These are phyloP conservation scores for Brassica incana DNA, from an alignment of 345 rosid species.

Conservation along the genomic window DNA sequence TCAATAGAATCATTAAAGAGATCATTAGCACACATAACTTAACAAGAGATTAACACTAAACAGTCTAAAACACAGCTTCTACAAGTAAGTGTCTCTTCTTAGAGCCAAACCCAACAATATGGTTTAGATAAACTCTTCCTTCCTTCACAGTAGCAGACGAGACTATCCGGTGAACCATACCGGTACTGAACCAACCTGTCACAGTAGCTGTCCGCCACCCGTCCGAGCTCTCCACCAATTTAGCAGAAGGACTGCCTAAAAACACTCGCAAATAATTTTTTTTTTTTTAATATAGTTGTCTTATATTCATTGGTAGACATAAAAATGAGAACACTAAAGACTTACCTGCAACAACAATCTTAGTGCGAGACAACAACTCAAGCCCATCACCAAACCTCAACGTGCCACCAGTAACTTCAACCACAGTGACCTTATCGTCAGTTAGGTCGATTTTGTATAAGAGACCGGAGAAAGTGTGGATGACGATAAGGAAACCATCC, in stretches of 20 bases:
- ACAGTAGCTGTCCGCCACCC: constrained; percentile 83
- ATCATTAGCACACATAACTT: constrained; percentile 6
- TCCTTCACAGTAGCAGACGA: constrained; percentile 83
- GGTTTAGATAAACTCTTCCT: constrained; percentile 74
- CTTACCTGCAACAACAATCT: constrained; percentile 73
- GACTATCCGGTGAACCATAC: constrained; percentile 69
- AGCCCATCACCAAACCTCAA: constrained; percentile 71
- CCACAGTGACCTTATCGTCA: constrained; percentile 40
- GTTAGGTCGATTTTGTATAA: constrained; percentile 58
- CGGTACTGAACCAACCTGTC: constrained; percentile 56
- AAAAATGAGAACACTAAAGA: not conserved
- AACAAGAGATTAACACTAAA: constrained; percentile 6
- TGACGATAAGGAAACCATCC: constrained; percentile 67
- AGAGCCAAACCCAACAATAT: constrained; percentile 75
- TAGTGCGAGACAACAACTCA: constrained; percentile 62
- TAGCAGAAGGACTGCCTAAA: constrained; percentile 61
- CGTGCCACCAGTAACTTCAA: constrained; percentile 58
- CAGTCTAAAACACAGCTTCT: constrained; percentile 62
- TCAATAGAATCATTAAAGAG: not conserved
- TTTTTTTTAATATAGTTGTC: not conserved
- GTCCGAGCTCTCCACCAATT: constrained; percentile 74
- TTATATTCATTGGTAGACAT: not conserved
- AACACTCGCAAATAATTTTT: not conserved
- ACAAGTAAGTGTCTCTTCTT: constrained; percentile 80
- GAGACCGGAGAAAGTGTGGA: constrained; percentile 70